Evolutionary conservation across 371 early-diverging fungal genomes (phyloP).

Genomic region (Mortierella sp.): DNA sequence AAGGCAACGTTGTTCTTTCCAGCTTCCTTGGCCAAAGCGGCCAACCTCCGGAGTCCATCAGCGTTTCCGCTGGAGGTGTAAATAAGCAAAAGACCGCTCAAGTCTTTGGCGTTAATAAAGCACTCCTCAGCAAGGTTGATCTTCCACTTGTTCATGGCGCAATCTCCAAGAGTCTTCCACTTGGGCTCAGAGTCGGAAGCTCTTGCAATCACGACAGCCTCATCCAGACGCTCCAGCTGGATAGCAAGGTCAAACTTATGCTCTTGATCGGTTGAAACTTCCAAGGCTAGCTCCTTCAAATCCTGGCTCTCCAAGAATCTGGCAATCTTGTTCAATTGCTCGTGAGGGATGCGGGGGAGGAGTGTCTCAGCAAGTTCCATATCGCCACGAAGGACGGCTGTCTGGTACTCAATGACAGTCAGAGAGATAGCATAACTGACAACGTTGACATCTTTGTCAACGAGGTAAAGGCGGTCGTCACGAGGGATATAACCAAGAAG

Average conservation of each 20-base stretch:
- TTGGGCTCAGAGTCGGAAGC: conserved; percentile 86
- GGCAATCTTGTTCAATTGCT: conserved; percentile 93
- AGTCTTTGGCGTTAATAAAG: conserved; percentile 88
- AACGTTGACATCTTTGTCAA: conserved; percentile 94
- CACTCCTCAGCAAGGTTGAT: conserved; percentile 92
- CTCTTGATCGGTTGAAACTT: conserved; percentile 93
- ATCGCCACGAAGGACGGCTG: conserved; percentile 94
- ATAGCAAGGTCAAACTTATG: conserved; percentile 97
- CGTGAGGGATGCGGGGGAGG: conserved; percentile 86
- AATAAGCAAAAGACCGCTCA: conserved; percentile 89
- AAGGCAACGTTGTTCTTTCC: conserved; percentile 95
- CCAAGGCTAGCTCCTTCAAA: conserved; percentile 91
- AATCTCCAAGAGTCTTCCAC: conserved; percentile 94
- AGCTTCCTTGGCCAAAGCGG: conserved; percentile 80
- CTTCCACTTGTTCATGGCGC: conserved; percentile 91
- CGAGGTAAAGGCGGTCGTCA: conserved; percentile 94
- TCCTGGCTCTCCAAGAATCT: conserved; percentile 96
- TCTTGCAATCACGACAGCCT: conserved; percentile 90
- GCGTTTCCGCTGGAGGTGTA: conserved; percentile 92
- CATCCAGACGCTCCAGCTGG: conserved; percentile 85
- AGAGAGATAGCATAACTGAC: conserved; percentile 92
- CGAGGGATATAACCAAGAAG: conserved; percentile 95
- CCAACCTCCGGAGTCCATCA: conserved; percentile 82
- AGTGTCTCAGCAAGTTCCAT: conserved; percentile 83
- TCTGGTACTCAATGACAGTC: conserved; percentile 96